Evolutionary conservation across 805 yeast genomes (phyloP), one percentile per base, ranked within the genome.

Genomic region (Kockiozyma suomiensis): DNA sequence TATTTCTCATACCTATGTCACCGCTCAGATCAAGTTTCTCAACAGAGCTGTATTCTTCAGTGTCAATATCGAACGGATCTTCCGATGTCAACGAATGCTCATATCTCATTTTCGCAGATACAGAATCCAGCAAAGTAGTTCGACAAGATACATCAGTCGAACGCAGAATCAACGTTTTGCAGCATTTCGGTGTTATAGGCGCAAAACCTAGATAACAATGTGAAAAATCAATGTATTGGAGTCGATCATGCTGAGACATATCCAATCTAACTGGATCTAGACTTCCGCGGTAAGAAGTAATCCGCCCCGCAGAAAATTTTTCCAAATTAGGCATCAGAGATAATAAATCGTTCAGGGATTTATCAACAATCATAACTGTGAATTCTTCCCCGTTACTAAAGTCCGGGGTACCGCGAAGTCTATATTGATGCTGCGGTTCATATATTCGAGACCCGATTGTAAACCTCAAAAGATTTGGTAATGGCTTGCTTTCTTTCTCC

Each of bases 361-460:
- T 21, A 13, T n/a, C 42, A 23, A n/a, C 48, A 10, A 54, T 32
- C 17, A 42, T 13, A 8, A 54, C 38, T 13, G 37, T 40, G 30
- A 28, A 30, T 13, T 13, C 38, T n/a, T n/a, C n/a, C n/a, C n/a
- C n/a, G n/a, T n/a, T n/a, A n/a, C n/a, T n/a, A n/a, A n/a, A n/a
- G n/a, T n/a, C n/a, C n/a, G n/a, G n/a, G n/a, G n/a, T n/a, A n/a
- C n/a, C n/a, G n/a, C n/a, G n/a, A n/a, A n/a, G n/a, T n/a, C n/a
- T n/a, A n/a, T n/a, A n/a, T n/a, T n/a, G n/a, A n/a, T n/a, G n/a
- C n/a, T n/a, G n/a, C n/a, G n/a, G n/a, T n/a, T n/a, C 53, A 2
- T 54, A 48, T 38, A 15, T 21, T 23, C 49, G 59, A 4, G 59
- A 55, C 3, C 59, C 59, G 26, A 55, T 33, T 49, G 50, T 23